Evolutionary conservation across 2,329 filamentous ascomycete genomes (phyloP), one percentile per base, ranked within the genome.

Genomic region (Gyromitra esculenta): DNA sequence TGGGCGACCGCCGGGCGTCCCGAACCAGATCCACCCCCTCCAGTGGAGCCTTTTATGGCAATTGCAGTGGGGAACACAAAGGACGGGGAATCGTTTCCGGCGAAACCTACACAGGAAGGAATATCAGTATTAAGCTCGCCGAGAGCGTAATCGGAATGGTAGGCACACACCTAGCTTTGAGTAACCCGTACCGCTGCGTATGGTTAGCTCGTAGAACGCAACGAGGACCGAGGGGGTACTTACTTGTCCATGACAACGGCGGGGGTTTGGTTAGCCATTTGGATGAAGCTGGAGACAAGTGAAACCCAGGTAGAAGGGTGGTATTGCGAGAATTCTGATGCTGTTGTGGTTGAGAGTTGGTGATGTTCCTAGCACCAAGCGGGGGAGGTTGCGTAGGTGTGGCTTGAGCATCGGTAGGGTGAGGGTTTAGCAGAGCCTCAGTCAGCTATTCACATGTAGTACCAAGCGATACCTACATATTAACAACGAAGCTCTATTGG

Each of bases 241-340:
- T 91, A 97, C 96, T 99, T 99, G 96, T 99, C 96, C 95, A 99
- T 99, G 93, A 99, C 96, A 97, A 99, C 96, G 92, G 96, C 96
- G 82, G 96, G 96, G 84, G 96, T 98, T 90, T 98, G 95, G 87
- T 92, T 92, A 84, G 96, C 95, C 96, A 99, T 99, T 62, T 71
- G 72, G 54, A 73, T 76, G 43, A 48, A 73, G 62, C 73, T 75
- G 41, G 41, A 43, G 66, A 50, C 25, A 60, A 65, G 71, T 43
- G 56, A 70, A 69, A 59, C 52, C 59, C 59, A 41, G 18, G 9
- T 31, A 37, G 35, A 64, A 71, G 57, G 41, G 59, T 71, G 59
- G 41, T 70, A 52, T 59, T 11, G 48, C 48, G 43, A 50, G 50
- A 59, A 71, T 57, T 18, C 48, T 65, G 65, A 71, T 71, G 66